Evolutionary conservation across 306 rosid species (phyloP).

Genomic region (Dryas octopetala): DNA sequence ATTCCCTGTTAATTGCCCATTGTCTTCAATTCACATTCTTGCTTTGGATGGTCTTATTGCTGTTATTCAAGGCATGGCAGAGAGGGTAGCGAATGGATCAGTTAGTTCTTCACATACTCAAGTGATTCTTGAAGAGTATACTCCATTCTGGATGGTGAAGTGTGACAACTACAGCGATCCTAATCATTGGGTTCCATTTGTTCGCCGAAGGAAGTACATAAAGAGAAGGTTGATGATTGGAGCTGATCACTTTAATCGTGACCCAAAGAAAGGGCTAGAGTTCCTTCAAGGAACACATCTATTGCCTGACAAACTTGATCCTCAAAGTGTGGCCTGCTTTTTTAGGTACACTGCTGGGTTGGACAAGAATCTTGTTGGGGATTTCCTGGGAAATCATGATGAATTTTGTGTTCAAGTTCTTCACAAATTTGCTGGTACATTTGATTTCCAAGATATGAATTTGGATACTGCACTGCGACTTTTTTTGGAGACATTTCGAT

Average conservation of each 20-base stretch:
- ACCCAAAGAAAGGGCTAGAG: conserved; percentile 97
- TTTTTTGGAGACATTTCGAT: conserved; percentile 88
- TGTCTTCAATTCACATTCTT: conserved; percentile 87
- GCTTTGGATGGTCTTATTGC: conserved; percentile 97
- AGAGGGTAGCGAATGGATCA: conserved; percentile 77
- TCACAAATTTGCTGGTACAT: conserved; percentile 96
- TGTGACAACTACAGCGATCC: conserved; percentile 90
- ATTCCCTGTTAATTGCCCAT: conserved; percentile 85
- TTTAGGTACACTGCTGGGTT: conserved; percentile 96
- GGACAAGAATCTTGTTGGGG: conserved; percentile 99
- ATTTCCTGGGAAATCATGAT: conserved; percentile 94
- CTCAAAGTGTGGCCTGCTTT: conserved; percentile 98
- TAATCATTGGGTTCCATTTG: conserved; percentile 86
- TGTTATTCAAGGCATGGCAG: conserved; percentile 97
- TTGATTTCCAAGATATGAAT: conserved; percentile 97
- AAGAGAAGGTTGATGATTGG: conserved; percentile 97
- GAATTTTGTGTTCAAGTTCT: conserved; percentile 98
- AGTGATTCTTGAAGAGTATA: conserved; percentile 78
- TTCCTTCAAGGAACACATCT: conserved; percentile 98
- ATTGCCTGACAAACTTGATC: conserved; percentile 97
- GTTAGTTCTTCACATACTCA: conserved; percentile 59
- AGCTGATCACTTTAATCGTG: conserved; percentile 98
- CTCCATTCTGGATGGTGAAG: conserved; percentile 96
- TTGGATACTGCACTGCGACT: conserved; percentile 94
- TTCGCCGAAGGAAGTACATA: conserved; percentile 82